These are phyloP conservation scores for Dipodascus albidus DNA, from an alignment of 805 yeast species.

Conservation along the genomic window DNA sequence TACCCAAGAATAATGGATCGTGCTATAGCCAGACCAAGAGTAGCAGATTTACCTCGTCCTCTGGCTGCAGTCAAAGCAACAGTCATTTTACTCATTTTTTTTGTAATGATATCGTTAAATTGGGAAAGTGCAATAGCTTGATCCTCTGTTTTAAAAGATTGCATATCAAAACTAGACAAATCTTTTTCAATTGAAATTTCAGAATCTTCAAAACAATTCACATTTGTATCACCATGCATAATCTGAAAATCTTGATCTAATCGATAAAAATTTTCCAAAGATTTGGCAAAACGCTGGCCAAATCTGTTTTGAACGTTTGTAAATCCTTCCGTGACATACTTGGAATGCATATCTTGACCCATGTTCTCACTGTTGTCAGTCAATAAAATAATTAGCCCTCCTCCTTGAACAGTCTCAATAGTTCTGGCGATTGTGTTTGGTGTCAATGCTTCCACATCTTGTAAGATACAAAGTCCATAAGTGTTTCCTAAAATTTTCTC, in stretches of 20 bases:
- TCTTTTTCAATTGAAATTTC: conserved; percentile 63
- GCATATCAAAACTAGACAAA: conserved; percentile 15
- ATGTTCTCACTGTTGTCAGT: conserved; percentile 91
- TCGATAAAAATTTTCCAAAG: conserved; percentile 78
- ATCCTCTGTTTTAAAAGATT: conserved; percentile 61
- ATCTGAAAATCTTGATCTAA: conserved; percentile 95
- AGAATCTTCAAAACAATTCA: conserved; percentile 71
- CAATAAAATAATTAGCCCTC: conserved; percentile 83
- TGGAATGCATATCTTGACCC: conserved; percentile 95
- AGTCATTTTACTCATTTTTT: conserved; percentile 75
- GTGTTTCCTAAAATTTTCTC: conserved; percentile 96
- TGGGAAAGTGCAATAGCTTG: conserved; percentile 94
- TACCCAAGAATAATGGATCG: conserved; percentile 95
- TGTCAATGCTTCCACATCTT: conserved; percentile 93
- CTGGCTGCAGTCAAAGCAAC: conserved; percentile 96
- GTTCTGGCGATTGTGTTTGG: conserved; percentile 95
- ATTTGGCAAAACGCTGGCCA: conserved; percentile 86
- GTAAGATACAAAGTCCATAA: conserved; percentile 94
- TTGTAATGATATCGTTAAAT: conserved; percentile 88
- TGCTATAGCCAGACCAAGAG: conserved; percentile 89
- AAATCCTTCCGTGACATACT: conserved; percentile 97
- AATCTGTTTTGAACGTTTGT: conserved; percentile 93
- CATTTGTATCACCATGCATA: conserved; percentile 89
- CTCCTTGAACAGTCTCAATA: conserved; percentile 97
- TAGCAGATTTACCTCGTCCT: conserved; percentile 99